A percentile compares a stretch with the other conserved stretches of the same genome.
phyloP scores from a whole-genome alignment of 441 rosid genomes.

The Hypseocharis bilobata region DNA sequence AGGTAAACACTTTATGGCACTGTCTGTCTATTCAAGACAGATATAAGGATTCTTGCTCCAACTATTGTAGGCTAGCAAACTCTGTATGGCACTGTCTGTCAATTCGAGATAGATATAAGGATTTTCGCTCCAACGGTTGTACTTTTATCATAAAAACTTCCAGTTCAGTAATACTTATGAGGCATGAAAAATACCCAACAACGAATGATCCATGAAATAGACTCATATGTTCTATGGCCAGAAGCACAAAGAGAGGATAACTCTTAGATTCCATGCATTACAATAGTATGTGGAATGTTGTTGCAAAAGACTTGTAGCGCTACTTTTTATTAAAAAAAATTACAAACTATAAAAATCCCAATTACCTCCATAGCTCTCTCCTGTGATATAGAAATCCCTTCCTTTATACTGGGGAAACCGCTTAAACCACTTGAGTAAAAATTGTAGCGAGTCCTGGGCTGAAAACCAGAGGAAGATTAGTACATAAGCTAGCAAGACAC shows the following conservation, averaged over 20 bases:
- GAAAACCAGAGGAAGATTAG: conserved; percentile 22
- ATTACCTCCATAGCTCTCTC: conserved; percentile 88
- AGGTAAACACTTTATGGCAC: no score
- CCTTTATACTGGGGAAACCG: conserved; percentile 77
- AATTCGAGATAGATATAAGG: neutral
- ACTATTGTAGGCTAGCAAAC: neutral
- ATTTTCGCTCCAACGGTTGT: no score
- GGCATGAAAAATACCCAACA: neutral
- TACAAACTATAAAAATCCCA: neutral
- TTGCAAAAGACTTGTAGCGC: neutral
- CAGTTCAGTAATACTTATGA: no score
- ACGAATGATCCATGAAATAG: neutral
- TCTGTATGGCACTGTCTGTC: neutral
- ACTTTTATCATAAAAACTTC: no score
- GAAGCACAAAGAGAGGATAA: neutral
- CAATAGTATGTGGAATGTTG: neutral
- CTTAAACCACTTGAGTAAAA: conserved; percentile 79
- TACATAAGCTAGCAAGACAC: conserved; percentile 13
- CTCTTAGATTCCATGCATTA: neutral
- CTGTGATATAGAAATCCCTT: conserved; percentile 68
- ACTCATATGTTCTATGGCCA: neutral
- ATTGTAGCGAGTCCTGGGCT: conserved; percentile 65
- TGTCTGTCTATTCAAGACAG: no score
- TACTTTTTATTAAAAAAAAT: neutral
- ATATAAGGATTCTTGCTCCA: no score